Percentiles rank a stretch among this genome's conserved stretches.
Evolutionary conservation across 176 grass and related monocot species (phyloP).

Genomic region (Calamus simplicifolius): DNA sequence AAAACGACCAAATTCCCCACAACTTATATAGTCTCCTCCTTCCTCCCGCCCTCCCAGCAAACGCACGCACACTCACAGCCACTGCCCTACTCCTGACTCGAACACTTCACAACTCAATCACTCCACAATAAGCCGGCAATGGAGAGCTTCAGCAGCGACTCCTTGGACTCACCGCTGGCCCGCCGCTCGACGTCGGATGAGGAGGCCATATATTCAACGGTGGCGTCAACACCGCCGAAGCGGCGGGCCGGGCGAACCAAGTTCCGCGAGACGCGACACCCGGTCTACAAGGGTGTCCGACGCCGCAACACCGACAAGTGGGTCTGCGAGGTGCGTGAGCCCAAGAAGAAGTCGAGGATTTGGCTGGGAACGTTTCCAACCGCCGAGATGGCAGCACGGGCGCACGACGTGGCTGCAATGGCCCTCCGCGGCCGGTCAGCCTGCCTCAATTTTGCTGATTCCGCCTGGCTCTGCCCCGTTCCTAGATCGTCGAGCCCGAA

Average conservation of each 20-base stretch:
- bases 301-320: slow-evolving; percentile 62
- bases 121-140: neutral
- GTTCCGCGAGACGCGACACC: slow-evolving; percentile 92
- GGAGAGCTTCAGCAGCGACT: slow-evolving; percentile 33
- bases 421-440: slow-evolving; percentile 60
- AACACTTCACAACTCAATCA: too few relatives aligned
- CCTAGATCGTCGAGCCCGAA: slow-evolving; percentile 36
- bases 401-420: slow-evolving; percentile 81
- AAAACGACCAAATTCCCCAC: too few relatives aligned
- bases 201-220: slow-evolving; percentile 61
- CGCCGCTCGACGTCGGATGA: slow-evolving; percentile 19
- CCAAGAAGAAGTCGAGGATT: slow-evolving; percentile 73
- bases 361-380: slow-evolving; percentile 91
- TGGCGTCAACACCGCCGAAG: slow-evolving; percentile 76
- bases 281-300: slow-evolving; percentile 86
- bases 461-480: slow-evolving; percentile 34
- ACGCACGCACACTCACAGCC: too few relatives aligned
- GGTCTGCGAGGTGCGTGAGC: slow-evolving; percentile 98
- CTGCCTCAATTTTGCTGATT: slow-evolving; percentile 96
- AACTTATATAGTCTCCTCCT: too few relatives aligned
- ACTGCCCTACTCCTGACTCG: too few relatives aligned
- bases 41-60: too few relatives aligned
- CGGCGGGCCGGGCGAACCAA: slow-evolving; percentile 75
- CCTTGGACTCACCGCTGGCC: slow-evolving; percentile 21
- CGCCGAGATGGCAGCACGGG: slow-evolving; percentile 87